Conservation (phyloP, 75 land plant species). For the Pinus tabuliformis region DNA sequence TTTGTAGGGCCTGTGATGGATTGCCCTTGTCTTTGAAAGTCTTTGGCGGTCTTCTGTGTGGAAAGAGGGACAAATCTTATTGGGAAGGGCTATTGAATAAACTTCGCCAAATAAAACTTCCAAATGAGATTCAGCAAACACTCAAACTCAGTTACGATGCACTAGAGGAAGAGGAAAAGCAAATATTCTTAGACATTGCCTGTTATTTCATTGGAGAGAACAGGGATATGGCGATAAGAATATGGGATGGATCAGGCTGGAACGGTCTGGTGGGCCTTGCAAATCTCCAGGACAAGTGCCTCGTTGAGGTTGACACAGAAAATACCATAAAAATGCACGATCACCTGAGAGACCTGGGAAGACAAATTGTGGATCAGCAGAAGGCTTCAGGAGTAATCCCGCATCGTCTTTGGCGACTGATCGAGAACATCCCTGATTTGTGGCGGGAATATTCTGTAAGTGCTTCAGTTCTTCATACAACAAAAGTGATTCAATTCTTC, state of each 20-base stretch:
- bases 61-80: neutral
- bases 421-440: neutral
- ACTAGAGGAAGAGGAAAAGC: neutral
- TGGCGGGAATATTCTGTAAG: neutral
- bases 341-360: neutral
- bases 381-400: neutral
- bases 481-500: too few species aligned
- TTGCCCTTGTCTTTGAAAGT: slow-evolving; percentile 1
- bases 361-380: neutral
- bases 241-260: slow-evolving; percentile 5
- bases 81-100: neutral
- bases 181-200: slow-evolving; percentile 2
- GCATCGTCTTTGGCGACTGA: neutral
- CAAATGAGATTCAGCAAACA: neutral
- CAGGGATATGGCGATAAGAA: neutral
- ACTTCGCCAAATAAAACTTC: neutral
- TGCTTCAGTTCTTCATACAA: too few species aligned
- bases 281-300: neutral
- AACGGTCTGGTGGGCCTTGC: neutral
- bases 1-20: neutral
- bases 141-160: neutral
- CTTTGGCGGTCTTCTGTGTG: neutral
- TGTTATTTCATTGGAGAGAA: slow-evolving; percentile 3
- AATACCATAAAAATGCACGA: neutral
- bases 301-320: neutral